A percentile compares a stretch with the other conserved stretches of the same genome.
Conservation (phyloP, 768 basidiomycete genomes). For the Cytidiella melzeri region DNA sequence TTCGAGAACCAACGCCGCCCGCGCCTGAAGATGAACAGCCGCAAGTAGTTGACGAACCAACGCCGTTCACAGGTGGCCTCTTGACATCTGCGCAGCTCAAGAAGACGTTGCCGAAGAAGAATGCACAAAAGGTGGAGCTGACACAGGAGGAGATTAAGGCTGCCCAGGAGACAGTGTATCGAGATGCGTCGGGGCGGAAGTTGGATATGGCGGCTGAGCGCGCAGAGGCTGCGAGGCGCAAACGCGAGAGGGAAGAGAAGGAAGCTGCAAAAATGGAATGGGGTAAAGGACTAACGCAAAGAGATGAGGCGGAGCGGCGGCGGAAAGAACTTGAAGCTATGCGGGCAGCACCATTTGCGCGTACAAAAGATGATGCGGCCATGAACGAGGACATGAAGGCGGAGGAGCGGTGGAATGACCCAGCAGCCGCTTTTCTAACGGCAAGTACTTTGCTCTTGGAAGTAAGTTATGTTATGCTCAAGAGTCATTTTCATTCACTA, state of each 20-base stretch:
- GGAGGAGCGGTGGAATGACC: slow-evolving; percentile 91
- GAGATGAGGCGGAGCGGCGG: slow-evolving; percentile 68
- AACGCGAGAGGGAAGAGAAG: slow-evolving; percentile 77
- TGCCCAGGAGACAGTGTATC: slow-evolving; percentile 89
- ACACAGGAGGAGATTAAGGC: slow-evolving; percentile 45
- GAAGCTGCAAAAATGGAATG: slow-evolving; percentile 94
- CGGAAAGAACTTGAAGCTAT: slow-evolving; percentile 64
- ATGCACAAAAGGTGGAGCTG: slow-evolving; percentile 34
- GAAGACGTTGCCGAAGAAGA: slow-evolving; percentile 43
- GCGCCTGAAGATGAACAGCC: slow-evolving; percentile 66
- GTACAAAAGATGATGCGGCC: slow-evolving; percentile 76
- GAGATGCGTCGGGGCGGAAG: slow-evolving; percentile 81
- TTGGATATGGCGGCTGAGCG: slow-evolving; percentile 82
- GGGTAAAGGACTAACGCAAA: slow-evolving; percentile 93
- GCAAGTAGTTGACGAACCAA: slow-evolving; percentile 37
- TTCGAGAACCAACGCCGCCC: slow-evolving; percentile 49
- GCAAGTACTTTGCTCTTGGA: slow-evolving; percentile 44
- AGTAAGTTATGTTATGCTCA: too few relatives aligned
- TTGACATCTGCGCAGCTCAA: slow-evolving; percentile 71
- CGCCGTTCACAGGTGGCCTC: slow-evolving; percentile 64
- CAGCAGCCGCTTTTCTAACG: slow-evolving; percentile 91
- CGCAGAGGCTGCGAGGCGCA: slow-evolving; percentile 77
- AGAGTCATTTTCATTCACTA: slow-evolving; percentile 28
- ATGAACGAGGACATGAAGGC: slow-evolving; percentile 82
- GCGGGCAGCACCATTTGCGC: slow-evolving; percentile 59